These are phyloP conservation scores for Stenocarpella maydis DNA, from an alignment of 2,329 filamentous ascomycete genomes.

Conservation along the genomic window DNA sequence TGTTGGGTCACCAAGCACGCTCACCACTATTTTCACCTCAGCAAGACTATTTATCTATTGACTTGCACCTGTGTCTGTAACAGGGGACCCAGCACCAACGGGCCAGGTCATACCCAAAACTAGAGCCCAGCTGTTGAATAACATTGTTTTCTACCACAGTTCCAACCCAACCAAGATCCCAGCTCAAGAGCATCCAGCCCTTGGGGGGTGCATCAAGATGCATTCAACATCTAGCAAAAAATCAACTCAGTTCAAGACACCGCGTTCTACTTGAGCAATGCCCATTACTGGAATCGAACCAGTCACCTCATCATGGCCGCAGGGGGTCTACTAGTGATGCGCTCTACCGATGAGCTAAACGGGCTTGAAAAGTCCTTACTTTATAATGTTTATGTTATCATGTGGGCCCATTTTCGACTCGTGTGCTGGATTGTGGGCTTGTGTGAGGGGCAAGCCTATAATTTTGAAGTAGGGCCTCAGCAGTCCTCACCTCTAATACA, in stretches of 20 bases:
- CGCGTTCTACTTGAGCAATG: too few relatives aligned
- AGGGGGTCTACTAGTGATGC: constrained; percentile 31
- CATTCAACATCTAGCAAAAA: too few relatives aligned
- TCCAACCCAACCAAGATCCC: too few relatives aligned
- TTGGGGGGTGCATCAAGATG: too few relatives aligned
- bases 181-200: not conserved
- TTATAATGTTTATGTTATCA: too few relatives aligned
- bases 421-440: too few relatives aligned
- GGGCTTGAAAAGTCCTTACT: constrained; percentile 4
- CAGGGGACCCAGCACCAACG: not conserved
- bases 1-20: not conserved
- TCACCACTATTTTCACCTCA: not conserved
- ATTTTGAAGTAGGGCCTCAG: too few relatives aligned
- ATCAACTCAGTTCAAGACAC: too few relatives aligned
- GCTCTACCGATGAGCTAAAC: constrained; percentile 37
- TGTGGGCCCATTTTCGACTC: too few relatives aligned
- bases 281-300: constrained; percentile 35
- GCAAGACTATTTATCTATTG: not conserved
- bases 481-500: too few relatives aligned
- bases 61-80: not conserved
- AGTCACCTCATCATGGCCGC: constrained; percentile 32
- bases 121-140: not conserved
- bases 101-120: not conserved
- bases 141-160: not conserved
- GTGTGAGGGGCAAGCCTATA: too few relatives aligned